Evolutionary conservation across 108 stramenopile species (phyloP), one percentile per base, ranked within the genome.

Genomic region (Pseudonitzschia multistriata): DNA sequence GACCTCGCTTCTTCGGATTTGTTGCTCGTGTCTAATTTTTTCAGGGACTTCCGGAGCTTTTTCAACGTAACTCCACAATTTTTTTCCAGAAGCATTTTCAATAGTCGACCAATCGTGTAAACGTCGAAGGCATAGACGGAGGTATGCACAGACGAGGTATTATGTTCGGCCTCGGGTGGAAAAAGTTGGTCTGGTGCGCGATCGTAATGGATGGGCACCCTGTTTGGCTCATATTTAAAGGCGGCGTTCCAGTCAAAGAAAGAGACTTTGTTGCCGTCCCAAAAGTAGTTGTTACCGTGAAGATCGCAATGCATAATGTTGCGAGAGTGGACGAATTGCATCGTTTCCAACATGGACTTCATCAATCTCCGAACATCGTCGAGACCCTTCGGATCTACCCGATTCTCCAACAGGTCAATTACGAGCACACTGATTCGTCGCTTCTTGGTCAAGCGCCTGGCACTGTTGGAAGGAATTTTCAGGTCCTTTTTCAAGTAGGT

Each of bases 91-190:
- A 35, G 31, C 19, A 14, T 0, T 29, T 59, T 59, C 57, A 59
- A 10, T 8, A 59, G 3, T 30, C 21, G 14, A 4, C 31, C 57
- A 35, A 59, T 59, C 8, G 57, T 59, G 34, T 59, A 59, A 3
- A 59, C 57, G 34, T 59, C 57, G 34, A 59, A 59, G 57, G 57
- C 57, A n/a, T 59, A 15, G 14, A 59, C 57, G 28, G 57, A 59
- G 10, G 57, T 59, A n/a, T 59, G 57, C 3, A 59, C 57, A 15
- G 57, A 30, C 3, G 19, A 21, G 3, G 28, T 59, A n/a, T 59
- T 59, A 3, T 59, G 10, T 29, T 33, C 5, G 25, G 57, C 57
- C n/a, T 59, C 57, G 34, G 57, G 57, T 14, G 57, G 57, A 59
- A 59, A 59, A 2, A 59, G 14, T 3, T 59, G 57, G 28, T 13